phyloP scores from a whole-genome alignment of 2,329 filamentous ascomycete species.

The Colletotrichum sp. region DNA sequence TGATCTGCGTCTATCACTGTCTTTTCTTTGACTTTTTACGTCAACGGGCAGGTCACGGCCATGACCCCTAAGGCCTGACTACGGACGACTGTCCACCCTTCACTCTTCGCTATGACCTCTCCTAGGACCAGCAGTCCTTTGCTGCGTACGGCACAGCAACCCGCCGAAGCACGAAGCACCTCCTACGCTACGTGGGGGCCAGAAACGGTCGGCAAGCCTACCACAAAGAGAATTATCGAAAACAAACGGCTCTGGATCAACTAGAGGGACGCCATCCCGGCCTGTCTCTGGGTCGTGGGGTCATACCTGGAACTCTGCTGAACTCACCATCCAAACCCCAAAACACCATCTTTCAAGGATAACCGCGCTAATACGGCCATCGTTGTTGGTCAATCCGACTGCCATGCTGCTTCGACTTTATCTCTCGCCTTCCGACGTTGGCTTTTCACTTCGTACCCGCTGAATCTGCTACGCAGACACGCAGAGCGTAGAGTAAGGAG shows the following conservation, averaged over 20 bases:
- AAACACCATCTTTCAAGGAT: background rate
- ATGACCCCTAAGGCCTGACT: background rate
- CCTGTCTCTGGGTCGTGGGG: conserved; percentile 2
- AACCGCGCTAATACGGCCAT: background rate
- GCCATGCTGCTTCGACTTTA: background rate
- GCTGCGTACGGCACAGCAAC: conserved; percentile 2
- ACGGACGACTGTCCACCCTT: background rate
- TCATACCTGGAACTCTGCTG: conserved; percentile 8
- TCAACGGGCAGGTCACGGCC: background rate
- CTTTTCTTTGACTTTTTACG: background rate
- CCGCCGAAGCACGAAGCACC: background rate
- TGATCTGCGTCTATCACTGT: background rate
- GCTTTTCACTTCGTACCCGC: background rate
- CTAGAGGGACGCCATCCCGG: background rate
- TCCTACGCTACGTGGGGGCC: conserved; percentile 3
- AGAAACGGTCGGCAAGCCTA: conserved; percentile 1
- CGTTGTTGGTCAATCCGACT: background rate
- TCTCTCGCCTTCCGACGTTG: background rate
- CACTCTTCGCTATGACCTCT: background rate
- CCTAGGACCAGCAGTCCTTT: background rate
- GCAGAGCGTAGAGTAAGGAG: background rate
- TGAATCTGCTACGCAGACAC: background rate
- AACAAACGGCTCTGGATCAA: background rate
- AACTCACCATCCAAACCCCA: conserved; percentile 4
- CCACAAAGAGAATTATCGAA: background rate